Base-by-base conservation (phyloP, 1,139 yeast genomes). In the Lodderomyces orthopsilosis region DNA sequence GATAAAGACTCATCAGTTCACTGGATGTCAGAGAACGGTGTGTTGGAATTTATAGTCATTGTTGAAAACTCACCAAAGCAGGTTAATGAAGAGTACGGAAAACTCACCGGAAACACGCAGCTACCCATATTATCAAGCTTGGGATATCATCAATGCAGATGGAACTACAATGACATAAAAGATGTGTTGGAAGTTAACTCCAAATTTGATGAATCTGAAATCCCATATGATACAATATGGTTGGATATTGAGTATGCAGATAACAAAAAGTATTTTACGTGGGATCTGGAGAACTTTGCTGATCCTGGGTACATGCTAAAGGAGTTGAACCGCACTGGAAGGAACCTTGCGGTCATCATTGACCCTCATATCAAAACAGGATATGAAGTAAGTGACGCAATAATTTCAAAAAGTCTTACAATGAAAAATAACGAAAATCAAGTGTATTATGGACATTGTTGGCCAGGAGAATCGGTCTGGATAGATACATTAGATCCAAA, bases 391-490 rank as follows among this genome's bases (percentile, higher is more conserved):
- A 84, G 91, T 56, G 74, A 84, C 10, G 63, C 59, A 1, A 53
- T 85, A 23, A 61, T 68, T 14, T 59, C 69, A 10, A 58, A 72
- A 22, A 55, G 64, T 18, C 49, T 66, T 1, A 62, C 70, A 1
- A 68, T 74, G 45, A 71, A 74, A 17, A 81, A 79, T 37, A 41
- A 59, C 3, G 37, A 47, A 2, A 66, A 70, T 35, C 61, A 67
- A 1, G 65, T 81, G 2, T 91, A 74, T 59, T 71, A 77, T 47
- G 98, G 97, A 2, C 94, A 90, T 61, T 93, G 98, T 64, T 93
- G 99, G 99, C 98, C 98, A 1, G 99, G 98, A 0, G 91, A 87
- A 54, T 85, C 96, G 0, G 74, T 89, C 2, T 93, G 98, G 98
- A 78, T 93, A 40, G 98, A 93, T 55, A 75, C 96, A 0, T 65